Conservation (phyloP, 306 rosid species). For the Amphicarpaea edgeworthii region DNA sequence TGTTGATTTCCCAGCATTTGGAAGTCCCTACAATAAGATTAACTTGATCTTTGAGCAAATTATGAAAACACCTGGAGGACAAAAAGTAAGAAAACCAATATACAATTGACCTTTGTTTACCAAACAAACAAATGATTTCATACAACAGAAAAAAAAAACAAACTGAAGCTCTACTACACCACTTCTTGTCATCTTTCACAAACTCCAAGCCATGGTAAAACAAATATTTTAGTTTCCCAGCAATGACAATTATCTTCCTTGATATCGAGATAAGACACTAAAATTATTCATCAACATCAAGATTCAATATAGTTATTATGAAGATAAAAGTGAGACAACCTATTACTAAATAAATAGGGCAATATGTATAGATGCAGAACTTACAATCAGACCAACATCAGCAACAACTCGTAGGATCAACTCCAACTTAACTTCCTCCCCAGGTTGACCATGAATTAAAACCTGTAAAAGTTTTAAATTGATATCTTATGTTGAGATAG, state of each 20-base stretch:
- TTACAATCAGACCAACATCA: constrained; percentile 84
- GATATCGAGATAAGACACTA: constrained; percentile 5
- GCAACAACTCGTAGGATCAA: constrained; percentile 95
- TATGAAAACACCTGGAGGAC: constrained; percentile 22
- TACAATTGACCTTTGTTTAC: constrained; percentile 8
- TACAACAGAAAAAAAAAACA: neutral
- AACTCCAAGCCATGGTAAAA: constrained; percentile 13
- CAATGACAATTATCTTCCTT: constrained; percentile 39
- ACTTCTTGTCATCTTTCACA: constrained; percentile 35
- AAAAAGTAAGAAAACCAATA: constrained; percentile 21
- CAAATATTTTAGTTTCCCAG: constrained; percentile 31
- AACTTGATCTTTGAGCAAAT: constrained; percentile 40
- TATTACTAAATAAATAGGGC: constrained; percentile 6
- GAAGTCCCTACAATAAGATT: constrained; percentile 80
- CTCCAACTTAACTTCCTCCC: constrained; percentile 97
- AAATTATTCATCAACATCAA: constrained; percentile 9
- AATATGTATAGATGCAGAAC: constrained; percentile 39
- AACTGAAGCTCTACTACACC: constrained; percentile 6
- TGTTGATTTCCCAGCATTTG: constrained; percentile 98
- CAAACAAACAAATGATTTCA: constrained; percentile 23
- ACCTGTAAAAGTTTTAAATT: constrained; percentile 59
- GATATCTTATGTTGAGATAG: constrained; percentile 14
- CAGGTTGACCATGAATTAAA: constrained; percentile 84
- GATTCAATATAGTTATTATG: neutral
- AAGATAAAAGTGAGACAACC: constrained; percentile 11